Conservation (phyloP, 805 yeast genomes). For the Scheffersomyces spartinae region DNA sequence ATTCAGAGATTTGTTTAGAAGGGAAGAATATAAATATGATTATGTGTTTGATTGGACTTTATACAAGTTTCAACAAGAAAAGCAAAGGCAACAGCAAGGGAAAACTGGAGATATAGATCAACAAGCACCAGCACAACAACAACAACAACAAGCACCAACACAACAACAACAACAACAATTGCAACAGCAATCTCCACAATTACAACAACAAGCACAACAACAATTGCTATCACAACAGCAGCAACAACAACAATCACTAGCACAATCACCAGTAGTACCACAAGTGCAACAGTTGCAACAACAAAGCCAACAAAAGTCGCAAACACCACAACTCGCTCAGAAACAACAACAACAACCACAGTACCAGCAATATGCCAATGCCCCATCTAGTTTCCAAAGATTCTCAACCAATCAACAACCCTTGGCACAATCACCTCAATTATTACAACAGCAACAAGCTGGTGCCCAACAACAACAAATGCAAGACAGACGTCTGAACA, state of each 20-base stretch:
- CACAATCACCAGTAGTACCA: conserved; percentile 7
- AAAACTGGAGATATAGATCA: conserved; percentile 19
- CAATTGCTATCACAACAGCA: conserved; percentile 18
- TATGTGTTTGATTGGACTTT: conserved; percentile 96
- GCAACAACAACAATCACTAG: conserved; percentile 10
- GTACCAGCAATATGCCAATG: conserved; percentile 3
- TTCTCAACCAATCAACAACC: conserved; percentile 3
- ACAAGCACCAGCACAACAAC: conserved; percentile 10
- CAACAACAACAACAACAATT: conserved; percentile 7
- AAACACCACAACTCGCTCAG: conserved; percentile 9
- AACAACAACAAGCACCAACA: conserved; percentile 5
- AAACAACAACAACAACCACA: conserved; percentile 12
- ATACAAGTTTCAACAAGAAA: conserved; percentile 58
- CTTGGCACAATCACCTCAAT: conserved; percentile 5
- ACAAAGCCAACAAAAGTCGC: conserved; percentile 6
- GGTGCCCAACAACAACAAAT: too few species aligned
- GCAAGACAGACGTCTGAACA: too few species aligned
- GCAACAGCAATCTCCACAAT: conserved; percentile 8
- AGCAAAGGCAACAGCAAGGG: conserved; percentile 35
- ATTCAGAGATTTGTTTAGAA: conserved; percentile 77
- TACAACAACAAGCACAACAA: conserved; percentile 10
- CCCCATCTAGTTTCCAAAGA: conserved; percentile 4
- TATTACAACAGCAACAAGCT: conserved; percentile 5
- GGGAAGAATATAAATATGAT: conserved; percentile 85
- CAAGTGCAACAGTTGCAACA: conserved; percentile 7